Percentiles rank a stretch among this genome's conserved stretches.
Evolutionary conservation across 75 land plant species (phyloP).

Genomic region (Adiantum capillusveneris): DNA sequence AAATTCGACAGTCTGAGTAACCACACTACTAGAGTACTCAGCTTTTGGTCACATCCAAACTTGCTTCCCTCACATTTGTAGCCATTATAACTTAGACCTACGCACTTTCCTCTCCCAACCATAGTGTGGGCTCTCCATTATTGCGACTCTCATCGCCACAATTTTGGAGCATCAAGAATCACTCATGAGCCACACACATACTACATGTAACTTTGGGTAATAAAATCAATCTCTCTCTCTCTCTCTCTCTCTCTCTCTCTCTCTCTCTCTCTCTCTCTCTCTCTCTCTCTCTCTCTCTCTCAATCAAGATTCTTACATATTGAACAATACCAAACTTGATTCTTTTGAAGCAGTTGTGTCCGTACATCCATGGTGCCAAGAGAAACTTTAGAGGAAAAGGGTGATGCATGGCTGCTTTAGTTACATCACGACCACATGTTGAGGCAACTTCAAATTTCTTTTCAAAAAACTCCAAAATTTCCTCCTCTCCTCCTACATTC

Average conservation of each 20-base stretch:
- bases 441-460: conserved; percentile 24
- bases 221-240: neutral
- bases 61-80: too few relatives aligned
- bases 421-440: neutral
- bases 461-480: conserved; percentile 49
- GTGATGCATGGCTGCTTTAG: conserved; percentile 18
- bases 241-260: neutral
- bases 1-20: too few relatives aligned
- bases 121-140: too few relatives aligned
- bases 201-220: neutral
- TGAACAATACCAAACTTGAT: conserved; percentile 80
- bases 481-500: conserved; percentile 61
- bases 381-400: conserved; percentile 42
- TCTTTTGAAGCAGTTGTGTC: conserved; percentile 48
- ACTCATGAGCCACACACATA: too few relatives aligned
- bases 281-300: too few relatives aligned
- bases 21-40: too few relatives aligned
- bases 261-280: too few relatives aligned
- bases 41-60: too few relatives aligned
- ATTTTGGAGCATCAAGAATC: too few relatives aligned
- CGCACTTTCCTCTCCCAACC: too few relatives aligned
- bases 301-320: conserved; percentile 50
- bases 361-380: conserved; percentile 42
- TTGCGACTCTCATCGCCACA: too few relatives aligned
- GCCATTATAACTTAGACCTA: too few relatives aligned